A percentile compares a stretch with the other conserved stretches of the same genome.
These are phyloP conservation scores for Mortierella antarctica DNA, from an alignment of 192 early-diverging fungal genomes.

Conservation along the genomic window DNA sequence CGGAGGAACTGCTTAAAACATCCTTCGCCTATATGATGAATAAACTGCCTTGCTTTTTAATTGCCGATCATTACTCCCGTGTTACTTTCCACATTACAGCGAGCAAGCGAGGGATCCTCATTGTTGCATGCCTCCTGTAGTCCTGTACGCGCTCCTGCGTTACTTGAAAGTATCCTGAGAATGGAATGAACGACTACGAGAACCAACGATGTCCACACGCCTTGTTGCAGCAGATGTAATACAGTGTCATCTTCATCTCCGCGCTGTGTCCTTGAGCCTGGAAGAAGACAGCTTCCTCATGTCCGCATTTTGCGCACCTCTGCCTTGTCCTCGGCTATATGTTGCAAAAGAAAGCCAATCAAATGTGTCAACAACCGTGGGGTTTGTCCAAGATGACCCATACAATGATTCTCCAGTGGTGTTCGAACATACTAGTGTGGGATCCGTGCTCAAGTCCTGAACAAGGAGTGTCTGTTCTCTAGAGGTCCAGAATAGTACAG, in stretches of 20 bases:
- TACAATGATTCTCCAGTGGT: not conserved
- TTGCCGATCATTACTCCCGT: not conserved
- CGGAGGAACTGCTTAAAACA: not conserved
- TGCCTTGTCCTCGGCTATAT: slow-evolving; percentile 70
- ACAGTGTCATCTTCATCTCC: slow-evolving; percentile 83
- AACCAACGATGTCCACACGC: slow-evolving; percentile 81
- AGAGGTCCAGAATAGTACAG: not conserved
- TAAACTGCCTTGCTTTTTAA: slow-evolving; percentile 1
- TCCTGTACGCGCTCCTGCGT: too few relatives aligned
- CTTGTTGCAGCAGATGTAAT: slow-evolving; percentile 79
- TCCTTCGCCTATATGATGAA: too few relatives aligned
- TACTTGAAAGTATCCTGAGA: not conserved
- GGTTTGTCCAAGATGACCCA: too few relatives aligned
- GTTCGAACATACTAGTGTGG: slow-evolving; percentile 67
- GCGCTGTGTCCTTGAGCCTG: slow-evolving; percentile 76
- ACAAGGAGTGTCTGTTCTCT: slow-evolving; percentile 81
- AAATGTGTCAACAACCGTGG: too few relatives aligned
- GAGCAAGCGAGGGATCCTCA: too few relatives aligned
- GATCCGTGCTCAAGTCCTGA: slow-evolving; percentile 79
- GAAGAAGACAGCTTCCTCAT: slow-evolving; percentile 78
- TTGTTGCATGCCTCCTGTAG: too few relatives aligned
- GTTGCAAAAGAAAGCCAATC: not conserved
- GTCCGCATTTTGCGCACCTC: slow-evolving; percentile 69
- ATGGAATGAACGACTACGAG: slow-evolving; percentile 12
- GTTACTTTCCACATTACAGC: not conserved